These are phyloP conservation scores for Thymus quinquecostatus DNA, from an alignment of 257 asterid genomes.

Conservation along the genomic window DNA sequence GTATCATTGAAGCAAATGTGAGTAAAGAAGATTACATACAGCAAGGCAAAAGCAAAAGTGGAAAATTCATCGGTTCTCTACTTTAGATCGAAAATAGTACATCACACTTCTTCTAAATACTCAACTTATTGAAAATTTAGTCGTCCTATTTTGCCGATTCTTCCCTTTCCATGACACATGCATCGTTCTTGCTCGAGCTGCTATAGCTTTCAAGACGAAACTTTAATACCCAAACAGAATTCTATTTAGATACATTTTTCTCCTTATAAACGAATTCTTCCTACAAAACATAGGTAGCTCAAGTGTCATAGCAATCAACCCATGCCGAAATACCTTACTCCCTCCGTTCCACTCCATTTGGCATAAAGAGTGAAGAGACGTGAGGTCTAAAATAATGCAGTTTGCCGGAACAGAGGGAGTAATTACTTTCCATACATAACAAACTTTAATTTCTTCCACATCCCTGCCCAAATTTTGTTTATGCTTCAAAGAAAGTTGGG, in stretches of 20 bases:
- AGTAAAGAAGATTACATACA: not conserved
- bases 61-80: not conserved
- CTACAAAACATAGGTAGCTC: not conserved
- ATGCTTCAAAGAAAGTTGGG: not conserved
- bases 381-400: too few relatives aligned
- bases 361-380: too few relatives aligned
- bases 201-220: too few relatives aligned
- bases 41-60: not conserved
- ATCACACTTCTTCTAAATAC: not conserved
- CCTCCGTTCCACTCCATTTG: too few relatives aligned
- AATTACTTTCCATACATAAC: not conserved
- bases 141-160: too few relatives aligned
- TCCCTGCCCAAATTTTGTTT: not conserved
- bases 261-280: not conserved
- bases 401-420: too few relatives aligned
- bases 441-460: not conserved
- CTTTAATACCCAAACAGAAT: not conserved
- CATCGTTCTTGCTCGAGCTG: too few relatives aligned
- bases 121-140: not conserved
- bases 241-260: not conserved
- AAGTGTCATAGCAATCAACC: not conserved
- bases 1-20: not conserved
- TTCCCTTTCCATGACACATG: not conserved
- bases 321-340: too few relatives aligned
- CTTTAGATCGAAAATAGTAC: too few relatives aligned